phyloP scores from a whole-genome alignment of 2,329 filamentous ascomycete genomes.

The Aureobasidium sp. region DNA sequence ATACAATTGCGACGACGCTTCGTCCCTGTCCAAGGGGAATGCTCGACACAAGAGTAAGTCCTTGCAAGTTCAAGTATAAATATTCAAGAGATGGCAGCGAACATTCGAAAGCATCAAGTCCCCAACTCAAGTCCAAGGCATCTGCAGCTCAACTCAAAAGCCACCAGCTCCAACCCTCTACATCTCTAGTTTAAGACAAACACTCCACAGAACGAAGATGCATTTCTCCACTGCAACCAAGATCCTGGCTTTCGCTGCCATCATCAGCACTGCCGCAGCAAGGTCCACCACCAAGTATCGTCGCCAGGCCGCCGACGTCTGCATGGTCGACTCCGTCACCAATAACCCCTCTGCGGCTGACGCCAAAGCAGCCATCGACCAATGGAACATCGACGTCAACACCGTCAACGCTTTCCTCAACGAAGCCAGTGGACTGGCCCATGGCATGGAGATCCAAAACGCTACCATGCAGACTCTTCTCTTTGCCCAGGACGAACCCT shows the following conservation, averaged over 20 bases:
- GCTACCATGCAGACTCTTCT: conserved; percentile 7
- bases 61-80: not conserved
- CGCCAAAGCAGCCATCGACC: conserved; percentile 14
- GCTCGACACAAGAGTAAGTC: too few species aligned
- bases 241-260: conserved; percentile 8
- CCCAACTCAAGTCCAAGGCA: not conserved
- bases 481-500: conserved; percentile 17
- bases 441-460: conserved; percentile 19
- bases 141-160: too few species aligned
- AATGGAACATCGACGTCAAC: conserved; percentile 35
- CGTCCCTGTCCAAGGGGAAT: too few species aligned
- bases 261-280: not conserved
- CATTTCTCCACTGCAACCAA: not conserved
- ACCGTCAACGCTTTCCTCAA: conserved; percentile 49
- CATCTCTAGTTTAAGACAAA: not conserved
- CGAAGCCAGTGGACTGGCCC: conserved; percentile 43
- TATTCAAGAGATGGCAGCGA: not conserved
- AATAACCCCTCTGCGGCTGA: conserved; percentile 8
- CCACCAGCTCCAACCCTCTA: not conserved
- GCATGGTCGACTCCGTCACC: conserved; percentile 14
- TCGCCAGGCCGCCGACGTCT: conserved; percentile 10
- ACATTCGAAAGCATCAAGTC: not conserved
- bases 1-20: not conserved
- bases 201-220: not conserved
- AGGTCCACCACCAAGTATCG: not conserved